Evolutionary conservation across 495 filamentous ascomycete genomes (phyloP).

Genomic region (Aspergillus baeticus): DNA sequence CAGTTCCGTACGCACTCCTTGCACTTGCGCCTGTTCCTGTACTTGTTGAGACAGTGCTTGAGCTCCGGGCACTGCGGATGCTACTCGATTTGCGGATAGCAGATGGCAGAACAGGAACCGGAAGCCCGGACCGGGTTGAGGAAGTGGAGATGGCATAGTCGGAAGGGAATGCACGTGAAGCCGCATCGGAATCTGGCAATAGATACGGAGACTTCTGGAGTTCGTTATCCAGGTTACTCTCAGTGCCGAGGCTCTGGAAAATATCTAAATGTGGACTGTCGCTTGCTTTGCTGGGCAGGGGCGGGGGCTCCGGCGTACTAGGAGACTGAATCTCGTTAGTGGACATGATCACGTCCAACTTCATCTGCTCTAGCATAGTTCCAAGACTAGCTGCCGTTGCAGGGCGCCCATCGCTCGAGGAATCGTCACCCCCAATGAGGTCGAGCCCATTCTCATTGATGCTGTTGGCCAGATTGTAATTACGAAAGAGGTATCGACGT

Average conservation of each 20-base stretch:
- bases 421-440: conserved; percentile 25
- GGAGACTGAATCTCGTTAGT: conserved; percentile 29
- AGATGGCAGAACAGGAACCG: conserved; percentile 36
- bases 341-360: conserved; percentile 39
- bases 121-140: conserved; percentile 33
- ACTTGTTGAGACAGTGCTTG: conserved; percentile 41
- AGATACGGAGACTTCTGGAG: conserved; percentile 26
- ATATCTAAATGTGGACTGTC: conserved; percentile 19
- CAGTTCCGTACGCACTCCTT: conserved; percentile 40
- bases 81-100: conserved; percentile 34
- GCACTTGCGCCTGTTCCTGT: conserved; percentile 32
- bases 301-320: conserved; percentile 14
- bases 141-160: conserved; percentile 24
- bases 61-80: conserved; percentile 43
- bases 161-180: conserved; percentile 23
- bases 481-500: conserved; percentile 58
- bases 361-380: conserved; percentile 42
- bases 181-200: conserved; percentile 8
- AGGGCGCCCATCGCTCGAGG: conserved; percentile 37
- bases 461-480: conserved; percentile 56
- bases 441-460: conserved; percentile 21
- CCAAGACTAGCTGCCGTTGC: conserved; percentile 38
- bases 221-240: conserved; percentile 14
- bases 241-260: conserved; percentile 19
- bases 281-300: not conserved